A percentile compares a stretch with the other conserved stretches of the same genome.
Conservation (phyloP, 2,329 filamentous ascomycete species). For the Diaporthe citrichinensis region DNA sequence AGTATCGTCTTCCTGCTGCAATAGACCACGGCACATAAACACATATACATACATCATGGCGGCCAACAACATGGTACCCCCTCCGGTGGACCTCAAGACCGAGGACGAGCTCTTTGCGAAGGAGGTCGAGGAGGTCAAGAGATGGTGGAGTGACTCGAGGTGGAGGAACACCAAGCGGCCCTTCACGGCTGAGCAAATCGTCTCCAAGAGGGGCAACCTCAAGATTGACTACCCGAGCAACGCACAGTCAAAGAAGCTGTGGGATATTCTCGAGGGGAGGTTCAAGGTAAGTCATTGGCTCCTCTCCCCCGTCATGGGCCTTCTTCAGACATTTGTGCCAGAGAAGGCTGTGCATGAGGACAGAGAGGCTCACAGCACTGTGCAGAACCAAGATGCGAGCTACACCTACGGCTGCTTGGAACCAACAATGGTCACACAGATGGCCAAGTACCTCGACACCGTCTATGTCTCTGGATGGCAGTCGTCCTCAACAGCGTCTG, state of each 20-base stretch:
- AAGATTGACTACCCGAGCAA: slow-evolving; percentile 95
- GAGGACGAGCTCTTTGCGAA: slow-evolving; percentile 80
- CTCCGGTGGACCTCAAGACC: slow-evolving; percentile 67
- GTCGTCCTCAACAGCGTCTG: slow-evolving; percentile 94
- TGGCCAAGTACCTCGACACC: slow-evolving; percentile 98
- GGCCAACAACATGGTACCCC: slow-evolving; percentile 73
- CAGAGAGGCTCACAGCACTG: not conserved
- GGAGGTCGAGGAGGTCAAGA: slow-evolving; percentile 89
- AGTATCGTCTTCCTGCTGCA: not conserved
- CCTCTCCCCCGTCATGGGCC: not conserved
- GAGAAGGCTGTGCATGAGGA: not conserved
- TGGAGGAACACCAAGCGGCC: slow-evolving; percentile 94
- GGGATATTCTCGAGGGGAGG: slow-evolving; percentile 87
- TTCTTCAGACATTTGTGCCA: not conserved
- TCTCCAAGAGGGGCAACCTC: slow-evolving; percentile 92
- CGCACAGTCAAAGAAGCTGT: slow-evolving; percentile 91
- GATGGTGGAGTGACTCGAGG: slow-evolving; percentile 93
- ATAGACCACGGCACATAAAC: slow-evolving; percentile 3
- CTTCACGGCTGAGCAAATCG: slow-evolving; percentile 97
- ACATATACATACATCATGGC: slow-evolving; percentile 62
- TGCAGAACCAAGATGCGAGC: slow-evolving; percentile 84
- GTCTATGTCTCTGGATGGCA: slow-evolving; percentile 99
- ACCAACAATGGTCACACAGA: slow-evolving; percentile 98
- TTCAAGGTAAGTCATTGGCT: slow-evolving; percentile 76
- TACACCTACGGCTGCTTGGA: slow-evolving; percentile 98